Percentiles rank a stretch among this genome's conserved stretches.
phyloP scores from a whole-genome alignment of 2,329 filamentous ascomycete species.

The Basipetospora chlamydospora region DNA sequence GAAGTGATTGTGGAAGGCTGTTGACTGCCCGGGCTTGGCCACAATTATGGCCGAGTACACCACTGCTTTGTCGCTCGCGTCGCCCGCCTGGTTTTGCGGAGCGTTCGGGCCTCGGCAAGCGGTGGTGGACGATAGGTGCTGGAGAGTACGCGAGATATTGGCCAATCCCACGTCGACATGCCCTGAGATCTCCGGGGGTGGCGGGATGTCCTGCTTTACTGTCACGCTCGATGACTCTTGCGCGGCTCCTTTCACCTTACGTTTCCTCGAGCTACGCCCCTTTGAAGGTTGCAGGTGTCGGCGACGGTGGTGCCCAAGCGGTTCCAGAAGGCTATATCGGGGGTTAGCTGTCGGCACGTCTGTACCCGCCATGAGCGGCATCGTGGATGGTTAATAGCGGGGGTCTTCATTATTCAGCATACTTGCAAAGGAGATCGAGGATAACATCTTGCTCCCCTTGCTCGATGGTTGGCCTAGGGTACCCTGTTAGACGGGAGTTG shows the following conservation, averaged over 20 bases:
- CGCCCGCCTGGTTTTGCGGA: background rate
- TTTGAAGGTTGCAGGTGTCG: conserved; percentile 40
- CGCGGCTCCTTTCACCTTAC: conserved; percentile 20
- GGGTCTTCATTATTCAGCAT: too few species aligned
- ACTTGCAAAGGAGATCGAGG: conserved; percentile 54
- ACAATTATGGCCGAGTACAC: conserved; percentile 42
- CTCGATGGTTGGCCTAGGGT: conserved; percentile 47
- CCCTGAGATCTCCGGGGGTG: conserved; percentile 34
- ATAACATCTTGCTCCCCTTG: conserved; percentile 47
- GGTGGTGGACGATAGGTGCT: conserved; percentile 15
- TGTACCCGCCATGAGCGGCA: too few species aligned
- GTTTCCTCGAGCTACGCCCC: conserved; percentile 43
- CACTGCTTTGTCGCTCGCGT: conserved; percentile 5
- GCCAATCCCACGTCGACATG: conserved; percentile 52
- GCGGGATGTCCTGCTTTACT: conserved; percentile 8
- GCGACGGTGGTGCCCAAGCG: conserved; percentile 47
- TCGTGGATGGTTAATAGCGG: too few species aligned
- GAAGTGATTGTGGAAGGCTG: conserved; percentile 44
- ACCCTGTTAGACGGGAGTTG: too few species aligned
- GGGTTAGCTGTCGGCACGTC: too few species aligned
- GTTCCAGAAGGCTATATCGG: conserved; percentile 46
- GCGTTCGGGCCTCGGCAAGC: background rate
- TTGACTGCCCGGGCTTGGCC: conserved; percentile 39
- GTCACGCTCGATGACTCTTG: conserved; percentile 6
- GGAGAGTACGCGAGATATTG: conserved; percentile 44